Evolutionary conservation across 345 rosid species (phyloP), one percentile per base, ranked within the genome.

Genomic region (Salix caprea): DNA sequence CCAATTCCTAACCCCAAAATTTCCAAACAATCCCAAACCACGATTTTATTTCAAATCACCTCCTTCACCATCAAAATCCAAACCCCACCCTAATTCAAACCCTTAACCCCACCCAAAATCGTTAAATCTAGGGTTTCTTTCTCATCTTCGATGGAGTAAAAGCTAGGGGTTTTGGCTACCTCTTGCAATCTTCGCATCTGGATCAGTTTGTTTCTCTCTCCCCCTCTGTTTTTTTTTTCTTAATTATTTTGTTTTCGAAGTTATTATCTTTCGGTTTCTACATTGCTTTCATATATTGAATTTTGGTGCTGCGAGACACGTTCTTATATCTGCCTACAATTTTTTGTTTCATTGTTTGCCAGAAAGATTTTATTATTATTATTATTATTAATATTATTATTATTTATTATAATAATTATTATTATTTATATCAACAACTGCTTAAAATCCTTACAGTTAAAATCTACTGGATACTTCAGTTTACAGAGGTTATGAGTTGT

Each of bases 191-290:
- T 71, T 30, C 19, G 68, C 4, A 0, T 52, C 50, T 9, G 21
- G 78, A 72, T 76, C 66, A 50, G 78, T 42, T 76, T 28, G 18
- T 70, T 18, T 18, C 28, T 69, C 56, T 61, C 21, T 16, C 37
- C 60, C 56, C 44, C 21, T 13, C 8, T 6, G 5, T 36, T 30
- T 13, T 61, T 21, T 18, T 34, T 30, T 30, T 30, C 0, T 30
- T 30, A 7, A 4, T 32, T 37, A n/a, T 48, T 24, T 11, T 28
- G 26, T 23, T 44, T 5, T 44, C 26, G 0, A 42, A 30, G 34
- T 48, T 48, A n/a, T 50, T 46, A 7, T 48, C 64, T 66, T 48
- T 67, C 23, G 13, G 13, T 58, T 1, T 32, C 46, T 54, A 7
- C 46, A 65, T 65, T 74, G 71, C 15, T 13, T 2, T 44, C 46